Percentiles rank a stretch among this genome's conserved stretches.
Conservation (phyloP, 108 stramenopile genomes). For the Craspedostauros australis region DNA sequence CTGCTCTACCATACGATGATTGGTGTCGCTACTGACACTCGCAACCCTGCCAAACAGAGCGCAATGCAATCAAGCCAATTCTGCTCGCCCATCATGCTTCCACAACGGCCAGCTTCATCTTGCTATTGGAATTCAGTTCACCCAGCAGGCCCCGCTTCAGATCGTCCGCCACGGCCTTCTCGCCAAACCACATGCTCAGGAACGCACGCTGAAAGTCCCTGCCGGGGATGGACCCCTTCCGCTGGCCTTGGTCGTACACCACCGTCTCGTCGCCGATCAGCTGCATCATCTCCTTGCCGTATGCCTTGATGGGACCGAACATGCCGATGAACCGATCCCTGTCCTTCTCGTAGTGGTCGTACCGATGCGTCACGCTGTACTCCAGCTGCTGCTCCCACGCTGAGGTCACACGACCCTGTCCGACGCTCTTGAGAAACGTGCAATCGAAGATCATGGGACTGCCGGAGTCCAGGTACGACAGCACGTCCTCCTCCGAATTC, state of each 20-base stretch:
- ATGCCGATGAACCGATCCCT: slow-evolving; percentile 16
- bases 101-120: too few relatives aligned
- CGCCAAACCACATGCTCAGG: slow-evolving; percentile 40
- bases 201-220: slow-evolving; percentile 27
- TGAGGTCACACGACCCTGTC: slow-evolving; percentile 8
- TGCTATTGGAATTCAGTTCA: too few relatives aligned
- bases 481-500: slow-evolving; percentile 5
- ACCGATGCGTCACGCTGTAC: slow-evolving; percentile 18
- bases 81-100: too few relatives aligned
- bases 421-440: slow-evolving; percentile 23
- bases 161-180: slow-evolving; percentile 19
- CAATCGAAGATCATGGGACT: slow-evolving; percentile 25
- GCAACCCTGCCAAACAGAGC: too few relatives aligned
- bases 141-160: slow-evolving; percentile 14
- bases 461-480: neutral
- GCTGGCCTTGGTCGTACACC: slow-evolving; percentile 24
- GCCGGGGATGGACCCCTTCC: slow-evolving; percentile 17
- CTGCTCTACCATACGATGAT: too few relatives aligned
- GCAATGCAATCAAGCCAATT: too few relatives aligned
- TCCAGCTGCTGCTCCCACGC: slow-evolving; percentile 34
- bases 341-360: slow-evolving; percentile 30
- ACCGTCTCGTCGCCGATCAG: slow-evolving; percentile 22
- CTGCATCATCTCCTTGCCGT: slow-evolving; percentile 19
- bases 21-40: too few relatives aligned
- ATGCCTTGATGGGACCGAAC: slow-evolving; percentile 12